Conservation (phyloP, 345 rosid genomes). For the Murraya paniculata region DNA sequence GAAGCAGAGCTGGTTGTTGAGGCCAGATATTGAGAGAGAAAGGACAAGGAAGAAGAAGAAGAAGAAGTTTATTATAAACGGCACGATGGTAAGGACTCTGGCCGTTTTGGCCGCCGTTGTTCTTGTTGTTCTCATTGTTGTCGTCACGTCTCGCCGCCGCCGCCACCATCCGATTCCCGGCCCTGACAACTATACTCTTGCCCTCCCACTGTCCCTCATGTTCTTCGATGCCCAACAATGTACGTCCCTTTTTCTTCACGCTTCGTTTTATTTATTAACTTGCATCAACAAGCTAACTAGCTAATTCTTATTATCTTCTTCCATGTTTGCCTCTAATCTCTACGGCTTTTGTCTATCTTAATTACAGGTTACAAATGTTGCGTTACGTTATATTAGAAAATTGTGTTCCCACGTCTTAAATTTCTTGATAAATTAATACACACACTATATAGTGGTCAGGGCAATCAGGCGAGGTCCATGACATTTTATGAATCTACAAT, state of each 20-base stretch:
- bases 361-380: no score
- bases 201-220: slow-evolving; percentile 58
- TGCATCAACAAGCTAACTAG: slow-evolving; percentile 2
- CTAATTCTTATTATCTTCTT: not conserved
- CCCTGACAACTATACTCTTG: slow-evolving; percentile 24
- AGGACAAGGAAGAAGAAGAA: slow-evolving; percentile 6
- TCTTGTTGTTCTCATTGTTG: no score
- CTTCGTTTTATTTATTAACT: not conserved
- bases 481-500: no score
- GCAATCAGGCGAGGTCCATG: no score
- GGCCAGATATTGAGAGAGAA: slow-evolving; percentile 8
- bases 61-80: not conserved
- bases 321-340: no score
- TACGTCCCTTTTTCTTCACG: slow-evolving; percentile 16
- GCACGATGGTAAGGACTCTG: slow-evolving; percentile 10
- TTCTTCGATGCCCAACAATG: slow-evolving; percentile 96
- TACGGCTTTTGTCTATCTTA: no score
- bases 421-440: no score
- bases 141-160: not conserved
- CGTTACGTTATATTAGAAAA: no score
- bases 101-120: not conserved
- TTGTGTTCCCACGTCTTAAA: no score
- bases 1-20: slow-evolving; percentile 29
- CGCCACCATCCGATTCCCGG: not conserved
- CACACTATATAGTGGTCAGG: no score